phyloP scores from a whole-genome alignment of 2,329 filamentous ascomycete genomes.

The Penicillium sp. region DNA sequence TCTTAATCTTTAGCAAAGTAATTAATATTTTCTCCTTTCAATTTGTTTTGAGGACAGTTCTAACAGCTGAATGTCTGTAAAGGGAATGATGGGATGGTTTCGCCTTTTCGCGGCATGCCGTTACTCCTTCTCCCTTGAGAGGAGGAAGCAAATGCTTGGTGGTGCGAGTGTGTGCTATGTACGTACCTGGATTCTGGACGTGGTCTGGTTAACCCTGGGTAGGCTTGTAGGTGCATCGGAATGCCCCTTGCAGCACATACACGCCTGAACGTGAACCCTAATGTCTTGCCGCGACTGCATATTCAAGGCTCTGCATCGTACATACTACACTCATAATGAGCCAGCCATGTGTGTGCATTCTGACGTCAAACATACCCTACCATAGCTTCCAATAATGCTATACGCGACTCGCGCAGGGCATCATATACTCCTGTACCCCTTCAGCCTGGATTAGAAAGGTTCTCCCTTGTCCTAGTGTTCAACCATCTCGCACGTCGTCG shows the following conservation, averaged over 20 bases:
- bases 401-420: slow-evolving; percentile 29
- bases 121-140: slow-evolving; percentile 14
- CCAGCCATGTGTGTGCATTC: slow-evolving; percentile 31
- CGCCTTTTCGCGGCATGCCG: slow-evolving; percentile 16
- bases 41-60: not conserved
- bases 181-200: slow-evolving; percentile 11
- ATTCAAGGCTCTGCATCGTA: slow-evolving; percentile 2
- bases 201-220: slow-evolving; percentile 11
- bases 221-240: slow-evolving; percentile 9
- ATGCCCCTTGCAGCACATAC: slow-evolving; percentile 32
- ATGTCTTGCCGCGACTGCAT: slow-evolving; percentile 17
- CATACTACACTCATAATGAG: not conserved
- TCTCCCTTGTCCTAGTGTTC: not conserved
- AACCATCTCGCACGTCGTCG: slow-evolving; percentile 3
- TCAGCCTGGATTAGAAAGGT: slow-evolving; percentile 19
- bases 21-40: not conserved
- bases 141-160: not conserved
- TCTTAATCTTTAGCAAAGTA: slow-evolving; percentile 31
- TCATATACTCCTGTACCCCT: slow-evolving; percentile 26
- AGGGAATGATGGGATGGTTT: not conserved
- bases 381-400: slow-evolving; percentile 35
- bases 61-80: slow-evolving; percentile 19
- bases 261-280: slow-evolving; percentile 29
- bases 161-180: not conserved
- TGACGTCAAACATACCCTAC: slow-evolving; percentile 38